Conservation (phyloP, 2,329 filamentous ascomycete genomes). For the Pseudocercospora cruenta region DNA sequence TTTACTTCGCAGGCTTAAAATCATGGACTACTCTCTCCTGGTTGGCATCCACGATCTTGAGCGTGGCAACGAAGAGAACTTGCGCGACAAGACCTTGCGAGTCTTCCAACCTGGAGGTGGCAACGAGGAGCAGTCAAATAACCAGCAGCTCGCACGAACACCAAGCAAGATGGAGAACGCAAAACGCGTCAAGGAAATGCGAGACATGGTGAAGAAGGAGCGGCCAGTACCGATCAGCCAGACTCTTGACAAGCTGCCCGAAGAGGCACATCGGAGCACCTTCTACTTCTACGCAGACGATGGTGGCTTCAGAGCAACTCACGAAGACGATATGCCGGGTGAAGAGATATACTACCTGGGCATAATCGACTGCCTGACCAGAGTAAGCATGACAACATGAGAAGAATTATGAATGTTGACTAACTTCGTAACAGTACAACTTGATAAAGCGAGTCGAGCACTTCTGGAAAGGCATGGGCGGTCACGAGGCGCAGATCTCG, state of each 20-base stretch:
- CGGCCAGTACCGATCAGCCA: conserved; percentile 91
- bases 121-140: conserved; percentile 38
- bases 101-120: conserved; percentile 89
- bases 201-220: conserved; percentile 90
- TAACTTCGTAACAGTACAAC: conserved; percentile 68
- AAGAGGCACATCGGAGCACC: conserved; percentile 69
- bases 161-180: conserved; percentile 92
- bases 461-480: conserved; percentile 91
- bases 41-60: conserved; percentile 91
- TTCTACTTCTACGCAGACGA: conserved; percentile 93
- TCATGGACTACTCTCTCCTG: conserved; percentile 98
- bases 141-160: conserved; percentile 71
- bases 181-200: conserved; percentile 84
- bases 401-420: background rate
- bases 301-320: conserved; percentile 88
- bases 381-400: conserved; percentile 66
- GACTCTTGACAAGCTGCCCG: conserved; percentile 82
- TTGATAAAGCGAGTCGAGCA: conserved; percentile 93
- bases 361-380: conserved; percentile 96
- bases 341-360: conserved; percentile 98
- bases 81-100: conserved; percentile 84
- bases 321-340: conserved; percentile 80
- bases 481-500: conserved; percentile 84
- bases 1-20: conserved; percentile 82
- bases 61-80: conserved; percentile 91